Evolutionary conservation across 2,329 filamentous ascomycete genomes (phyloP).

Genomic region (Exserohilum turcica): DNA sequence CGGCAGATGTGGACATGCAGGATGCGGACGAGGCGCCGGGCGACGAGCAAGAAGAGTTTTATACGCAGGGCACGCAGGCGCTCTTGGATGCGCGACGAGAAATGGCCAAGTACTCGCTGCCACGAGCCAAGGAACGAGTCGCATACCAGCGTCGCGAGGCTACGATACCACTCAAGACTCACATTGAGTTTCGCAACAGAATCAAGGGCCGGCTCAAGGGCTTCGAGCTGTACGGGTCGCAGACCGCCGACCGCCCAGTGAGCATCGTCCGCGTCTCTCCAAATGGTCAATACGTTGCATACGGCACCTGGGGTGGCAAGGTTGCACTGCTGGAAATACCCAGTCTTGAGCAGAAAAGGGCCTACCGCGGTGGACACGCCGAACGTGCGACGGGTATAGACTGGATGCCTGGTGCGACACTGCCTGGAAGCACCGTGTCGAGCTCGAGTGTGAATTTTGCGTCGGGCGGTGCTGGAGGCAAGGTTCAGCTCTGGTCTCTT

Average conservation of each 20-base stretch:
- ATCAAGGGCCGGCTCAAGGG: constrained; percentile 81
- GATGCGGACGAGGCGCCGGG: constrained; percentile 62
- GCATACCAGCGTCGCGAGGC: constrained; percentile 80
- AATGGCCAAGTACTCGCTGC: constrained; percentile 83
- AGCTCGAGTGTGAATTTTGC: constrained; percentile 79
- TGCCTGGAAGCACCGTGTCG: constrained; percentile 73
- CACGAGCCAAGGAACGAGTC: constrained; percentile 76
- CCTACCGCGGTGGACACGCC: constrained; percentile 78
- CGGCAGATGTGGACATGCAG: constrained; percentile 56
- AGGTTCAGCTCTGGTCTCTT: constrained; percentile 88
- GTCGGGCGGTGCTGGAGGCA: constrained; percentile 85
- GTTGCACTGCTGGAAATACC: constrained; percentile 86
- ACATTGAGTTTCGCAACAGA: constrained; percentile 88
- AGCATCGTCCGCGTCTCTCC: constrained; percentile 92
- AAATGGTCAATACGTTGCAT: constrained; percentile 79
- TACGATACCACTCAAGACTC: constrained; percentile 81
- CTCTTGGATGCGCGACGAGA: constrained; percentile 76
- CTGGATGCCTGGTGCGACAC: constrained; percentile 84
- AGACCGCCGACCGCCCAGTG: constrained; percentile 87
- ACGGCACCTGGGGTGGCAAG: constrained; percentile 90
- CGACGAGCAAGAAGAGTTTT: constrained; percentile 77
- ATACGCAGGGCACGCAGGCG: constrained; percentile 78
- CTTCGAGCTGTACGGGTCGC: constrained; percentile 91
- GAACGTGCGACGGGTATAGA: constrained; percentile 88
- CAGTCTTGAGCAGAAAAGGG: constrained; percentile 75